Base-by-base conservation (phyloP, 495 filamentous ascomycete species). In the Paragyromitra xinjiangensis region DNA sequence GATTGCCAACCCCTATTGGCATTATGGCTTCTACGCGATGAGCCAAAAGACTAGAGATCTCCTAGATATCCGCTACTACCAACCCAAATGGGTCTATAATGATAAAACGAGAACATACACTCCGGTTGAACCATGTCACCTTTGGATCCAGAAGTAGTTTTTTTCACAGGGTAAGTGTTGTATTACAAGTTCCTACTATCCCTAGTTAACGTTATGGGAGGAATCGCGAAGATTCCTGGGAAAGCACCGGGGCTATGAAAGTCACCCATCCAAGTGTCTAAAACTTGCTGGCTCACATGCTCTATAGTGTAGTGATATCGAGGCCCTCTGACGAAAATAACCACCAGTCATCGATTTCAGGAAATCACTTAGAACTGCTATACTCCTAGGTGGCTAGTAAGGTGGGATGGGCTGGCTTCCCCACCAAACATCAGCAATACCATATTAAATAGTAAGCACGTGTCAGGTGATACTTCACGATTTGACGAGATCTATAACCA, bases 41-140 rank as follows among this genome's bases (percentile, higher is more conserved):
- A 42, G 16, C 6, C 9, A 64, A 26, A 65, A n/a, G 14, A 29
- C 39, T 7, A 39, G 72, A 11, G 68, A 73, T 0, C 73, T 76
- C n/a, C 73, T 61, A 4, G 69, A 72, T 12, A 72, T 64, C 45
- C 45, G 45, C 37, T 39, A 55, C 19, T 22, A 42, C 8, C 42
- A 64, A 2, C 73, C 73, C 0, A 73, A 50, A 51, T 76, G 68
- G 73, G 65, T 76, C 67, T 76, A 73, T 50, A 48, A 65, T 3
- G 73, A 72, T 19, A 48, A 29, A 7, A 65, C 58, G 22, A 71
- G 62, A 11, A 42, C 19, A n/a, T 72, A 72, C 29, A 72, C 34
- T 3, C 24, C 34, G 6, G 7, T 72, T 11, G 22, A 64, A 6
- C 7, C 19, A 24, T 24, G 3, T 0, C 59, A 63, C 2, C 34